Percentiles rank a stretch among this genome's conserved stretches.
Conservation (phyloP, 805 yeast genomes). For the Teunomyces pallodes region DNA sequence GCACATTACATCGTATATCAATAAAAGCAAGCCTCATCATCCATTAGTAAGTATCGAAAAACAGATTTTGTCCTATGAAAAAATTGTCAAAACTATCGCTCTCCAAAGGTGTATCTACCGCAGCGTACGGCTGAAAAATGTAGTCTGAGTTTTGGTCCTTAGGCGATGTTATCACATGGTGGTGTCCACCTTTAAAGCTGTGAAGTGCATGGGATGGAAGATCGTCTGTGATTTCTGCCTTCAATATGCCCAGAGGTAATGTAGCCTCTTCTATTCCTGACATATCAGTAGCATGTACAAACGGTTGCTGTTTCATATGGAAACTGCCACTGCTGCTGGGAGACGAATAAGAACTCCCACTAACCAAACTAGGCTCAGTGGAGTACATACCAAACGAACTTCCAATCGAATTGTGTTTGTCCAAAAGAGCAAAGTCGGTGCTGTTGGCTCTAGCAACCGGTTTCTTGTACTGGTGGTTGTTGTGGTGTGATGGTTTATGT, state of each 20-base stretch:
- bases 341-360: background rate
- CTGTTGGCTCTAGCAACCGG: background rate
- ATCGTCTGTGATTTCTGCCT: background rate
- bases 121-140: slow-evolving; percentile 1
- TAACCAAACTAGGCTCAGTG: background rate
- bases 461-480: slow-evolving; percentile 1
- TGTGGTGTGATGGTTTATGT: background rate
- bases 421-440: background rate
- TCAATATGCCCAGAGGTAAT: background rate
- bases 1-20: too few species aligned
- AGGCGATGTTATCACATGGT: background rate
- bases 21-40: background rate
- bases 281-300: background rate
- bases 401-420: slow-evolving; percentile 3
- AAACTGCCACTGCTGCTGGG: slow-evolving; percentile 1
- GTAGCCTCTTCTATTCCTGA: background rate
- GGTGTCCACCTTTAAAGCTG: background rate
- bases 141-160: slow-evolving; percentile 1
- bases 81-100: background rate
- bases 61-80: background rate
- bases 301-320: background rate
- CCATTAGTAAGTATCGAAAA: background rate
- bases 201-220: slow-evolving; percentile 1
- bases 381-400: slow-evolving; percentile 7
- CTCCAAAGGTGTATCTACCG: slow-evolving; percentile 2